Percentiles rank a stretch among this genome's conserved stretches.
Conservation (phyloP, 2,329 filamentous ascomycete genomes). For the Colletotrichum sp. region DNA sequence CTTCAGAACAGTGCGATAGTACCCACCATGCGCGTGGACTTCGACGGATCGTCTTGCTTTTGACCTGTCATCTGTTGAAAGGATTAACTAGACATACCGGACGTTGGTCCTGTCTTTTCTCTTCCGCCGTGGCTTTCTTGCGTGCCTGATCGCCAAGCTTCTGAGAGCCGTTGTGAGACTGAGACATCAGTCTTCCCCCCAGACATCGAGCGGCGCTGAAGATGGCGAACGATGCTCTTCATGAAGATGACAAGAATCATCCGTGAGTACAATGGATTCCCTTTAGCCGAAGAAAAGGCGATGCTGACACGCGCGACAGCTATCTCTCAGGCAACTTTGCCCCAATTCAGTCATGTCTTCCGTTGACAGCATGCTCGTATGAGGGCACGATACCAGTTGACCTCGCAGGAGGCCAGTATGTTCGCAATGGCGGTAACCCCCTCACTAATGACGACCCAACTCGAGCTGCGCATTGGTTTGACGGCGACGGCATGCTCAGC, state of each 20-base stretch:
- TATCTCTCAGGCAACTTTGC: conserved; percentile 75
- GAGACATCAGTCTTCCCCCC: not conserved
- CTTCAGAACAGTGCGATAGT: not conserved
- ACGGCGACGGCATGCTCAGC: conserved; percentile 76
- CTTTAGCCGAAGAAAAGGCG: not conserved
- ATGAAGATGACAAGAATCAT: not conserved
- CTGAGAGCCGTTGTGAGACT: not conserved
- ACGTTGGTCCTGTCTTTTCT: not conserved
- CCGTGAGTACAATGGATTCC: not conserved
- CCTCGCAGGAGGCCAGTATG: conserved; percentile 71
- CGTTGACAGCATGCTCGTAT: conserved; percentile 61
- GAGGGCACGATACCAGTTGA: conserved; percentile 67
- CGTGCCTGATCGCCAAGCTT: not conserved
- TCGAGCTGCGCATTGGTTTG: conserved; percentile 75
- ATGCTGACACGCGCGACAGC: not conserved
- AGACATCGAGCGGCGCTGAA: not conserved
- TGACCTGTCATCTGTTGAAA: not conserved
- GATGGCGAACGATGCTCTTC: not conserved
- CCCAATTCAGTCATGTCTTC: conserved; percentile 61
- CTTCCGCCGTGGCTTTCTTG: no score
- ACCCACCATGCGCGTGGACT: not conserved
- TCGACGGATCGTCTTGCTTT: not conserved
- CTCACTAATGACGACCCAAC: conserved; percentile 64
- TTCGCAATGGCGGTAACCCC: conserved; percentile 75
- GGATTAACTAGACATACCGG: not conserved